Evolutionary conservation across 1,284 basidiomycete species (phyloP), one percentile per base, ranked within the genome.

Genomic region (Cryptococcus hybrid): DNA sequence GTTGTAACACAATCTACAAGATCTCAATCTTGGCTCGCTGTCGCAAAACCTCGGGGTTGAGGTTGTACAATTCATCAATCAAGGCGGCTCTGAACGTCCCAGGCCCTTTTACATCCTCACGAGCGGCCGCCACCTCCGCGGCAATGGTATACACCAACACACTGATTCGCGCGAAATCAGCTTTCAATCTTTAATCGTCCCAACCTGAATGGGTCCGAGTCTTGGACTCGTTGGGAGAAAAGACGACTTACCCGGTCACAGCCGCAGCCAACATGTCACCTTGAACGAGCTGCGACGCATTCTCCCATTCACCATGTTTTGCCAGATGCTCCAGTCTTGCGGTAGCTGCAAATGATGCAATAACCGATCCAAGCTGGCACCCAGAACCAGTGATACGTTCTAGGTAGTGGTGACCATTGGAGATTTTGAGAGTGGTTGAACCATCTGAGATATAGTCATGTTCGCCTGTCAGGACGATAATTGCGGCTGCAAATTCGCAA

Each of bases 371-470:
- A 3, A 89, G 84, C 73, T 95, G 86, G 71, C 94, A 98, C 12
- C 52, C 56, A 11, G 60, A 61, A 13, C 60, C 60, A 7, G 58
- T 58, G 24, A 57, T 54, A 58, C 73, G 56, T 43, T 75, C 75
- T 11, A 89, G 79, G 9, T 82, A 54, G 15, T 53, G 78, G 65
- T 90, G 83, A 0, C 95, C 94, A 68, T 97, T 97, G 0, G 81
- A 79, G 5, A 90, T 79, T 30, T 83, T 81, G 35, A 92, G 80
- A 2, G 90, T 86, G 3, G 78, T 80, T 4, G 79, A 68, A 1
- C 94, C 94, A 70, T 97, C 90, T 0, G 90, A 92, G 48, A 98
- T 80, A 75, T 90, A 97, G 76, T 98, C 94, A 1, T 77, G 82
- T 44, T 83, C 80, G 1, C 95, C 95, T 0, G 92, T 93, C 63